A percentile compares a stretch with the other conserved stretches of the same genome.
Conservation (phyloP, 2,329 filamentous ascomycete genomes). For the Arthroderma sp. region DNA sequence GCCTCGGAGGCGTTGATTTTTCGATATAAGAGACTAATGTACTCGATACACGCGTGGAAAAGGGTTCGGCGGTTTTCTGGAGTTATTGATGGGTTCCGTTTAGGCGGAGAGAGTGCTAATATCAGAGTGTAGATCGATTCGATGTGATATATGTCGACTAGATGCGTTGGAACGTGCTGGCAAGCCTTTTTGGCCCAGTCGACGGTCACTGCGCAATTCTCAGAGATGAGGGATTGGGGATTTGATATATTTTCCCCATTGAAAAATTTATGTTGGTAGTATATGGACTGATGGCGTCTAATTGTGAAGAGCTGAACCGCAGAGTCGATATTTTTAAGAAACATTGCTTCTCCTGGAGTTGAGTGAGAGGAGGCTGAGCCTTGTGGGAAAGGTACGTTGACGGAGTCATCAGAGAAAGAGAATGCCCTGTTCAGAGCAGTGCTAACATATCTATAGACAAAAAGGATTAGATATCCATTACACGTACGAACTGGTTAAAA, state of each 20-base stretch:
- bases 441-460: constrained; percentile 58
- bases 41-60: constrained; percentile 76
- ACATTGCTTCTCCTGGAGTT: constrained; percentile 33
- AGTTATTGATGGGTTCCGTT: constrained; percentile 54
- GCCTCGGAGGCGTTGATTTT: constrained; percentile 48
- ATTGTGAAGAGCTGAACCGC: constrained; percentile 70
- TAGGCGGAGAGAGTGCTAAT: constrained; percentile 72
- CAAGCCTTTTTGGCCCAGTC: constrained; percentile 69
- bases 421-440: constrained; percentile 79
- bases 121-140: constrained; percentile 86
- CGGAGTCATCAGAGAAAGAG: constrained; percentile 82
- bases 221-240: constrained; percentile 41
- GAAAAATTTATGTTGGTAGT: constrained; percentile 82
- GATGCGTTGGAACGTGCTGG: constrained; percentile 46
- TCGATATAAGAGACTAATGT: constrained; percentile 59
- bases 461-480: constrained; percentile 4
- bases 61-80: constrained; percentile 68
- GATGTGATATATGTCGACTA: constrained; percentile 68
- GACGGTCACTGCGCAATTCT: constrained; percentile 47
- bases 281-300: constrained; percentile 71
- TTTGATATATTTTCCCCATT: constrained; percentile 53
- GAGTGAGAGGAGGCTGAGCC: constrained; percentile 34
- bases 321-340: constrained; percentile 48
- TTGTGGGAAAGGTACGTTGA: constrained; percentile 63
- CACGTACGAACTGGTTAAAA: not conserved